A percentile compares a stretch with the other conserved stretches of the same genome.
Evolutionary conservation across 2,329 filamentous ascomycete genomes (phyloP).

Genomic region (Dactylellina sp.): DNA sequence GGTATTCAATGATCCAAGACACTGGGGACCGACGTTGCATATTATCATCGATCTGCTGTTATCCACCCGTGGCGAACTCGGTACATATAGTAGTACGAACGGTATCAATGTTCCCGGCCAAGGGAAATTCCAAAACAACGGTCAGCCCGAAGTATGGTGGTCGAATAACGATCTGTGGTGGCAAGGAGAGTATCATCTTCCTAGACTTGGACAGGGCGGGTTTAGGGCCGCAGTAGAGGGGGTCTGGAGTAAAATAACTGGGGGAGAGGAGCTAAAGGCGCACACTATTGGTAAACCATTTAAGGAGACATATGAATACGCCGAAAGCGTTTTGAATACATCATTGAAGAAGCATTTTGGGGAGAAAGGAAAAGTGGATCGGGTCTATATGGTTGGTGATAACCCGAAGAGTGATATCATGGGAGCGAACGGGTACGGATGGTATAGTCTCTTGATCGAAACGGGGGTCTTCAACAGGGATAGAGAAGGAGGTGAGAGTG

Average conservation of each 20-base stretch:
- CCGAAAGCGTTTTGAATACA: slow-evolving; percentile 76
- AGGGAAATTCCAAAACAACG: slow-evolving; percentile 81
- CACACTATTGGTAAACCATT: slow-evolving; percentile 86
- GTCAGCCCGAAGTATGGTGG: slow-evolving; percentile 84
- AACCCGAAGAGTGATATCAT: slow-evolving; percentile 90
- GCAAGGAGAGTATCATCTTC: slow-evolving; percentile 85
- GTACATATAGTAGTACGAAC: slow-evolving; percentile 81
- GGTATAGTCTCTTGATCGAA: slow-evolving; percentile 80
- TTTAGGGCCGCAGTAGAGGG: slow-evolving; percentile 86
- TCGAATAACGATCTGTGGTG: slow-evolving; percentile 91
- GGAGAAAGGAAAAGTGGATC: slow-evolving; percentile 68
- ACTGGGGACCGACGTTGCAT: slow-evolving; percentile 92
- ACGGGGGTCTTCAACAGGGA: slow-evolving; percentile 77
- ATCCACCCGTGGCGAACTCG: slow-evolving; percentile 80
- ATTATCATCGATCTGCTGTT: slow-evolving; percentile 85
- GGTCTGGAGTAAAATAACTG: slow-evolving; percentile 74
- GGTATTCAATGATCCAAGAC: slow-evolving; percentile 93
- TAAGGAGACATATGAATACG: slow-evolving; percentile 81
- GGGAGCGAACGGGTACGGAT: slow-evolving; percentile 84
- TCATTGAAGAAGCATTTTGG: slow-evolving; percentile 59
- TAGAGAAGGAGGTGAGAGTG: slow-evolving; percentile 43
- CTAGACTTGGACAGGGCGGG: slow-evolving; percentile 89
- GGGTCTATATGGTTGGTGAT: slow-evolving; percentile 94
- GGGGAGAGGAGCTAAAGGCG: slow-evolving; percentile 70
- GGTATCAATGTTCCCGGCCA: slow-evolving; percentile 63